phyloP scores from a whole-genome alignment of 805 yeast genomes.

The Candida dendrica region DNA sequence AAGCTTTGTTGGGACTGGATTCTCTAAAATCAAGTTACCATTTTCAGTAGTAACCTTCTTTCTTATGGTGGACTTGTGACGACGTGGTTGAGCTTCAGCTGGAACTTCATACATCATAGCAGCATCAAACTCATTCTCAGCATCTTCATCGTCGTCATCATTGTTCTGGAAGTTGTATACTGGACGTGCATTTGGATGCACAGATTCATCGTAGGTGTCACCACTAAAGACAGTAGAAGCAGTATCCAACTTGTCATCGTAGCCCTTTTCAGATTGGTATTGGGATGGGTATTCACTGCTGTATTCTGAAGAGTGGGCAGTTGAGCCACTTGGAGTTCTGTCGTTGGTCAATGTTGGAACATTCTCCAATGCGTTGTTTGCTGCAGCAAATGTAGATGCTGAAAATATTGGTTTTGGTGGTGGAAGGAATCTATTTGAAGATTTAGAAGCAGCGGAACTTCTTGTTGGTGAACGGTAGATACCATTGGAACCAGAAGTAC shows the following conservation, averaged over 20 bases:
- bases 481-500: conserved; percentile 4
- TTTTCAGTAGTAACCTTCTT: conserved; percentile 70
- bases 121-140: conserved; percentile 32
- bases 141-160: conserved; percentile 8
- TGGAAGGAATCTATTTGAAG: conserved; percentile 40
- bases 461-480: conserved; percentile 33
- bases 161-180: conserved; percentile 3
- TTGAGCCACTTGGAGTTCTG: conserved; percentile 26
- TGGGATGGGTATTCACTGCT: conserved; percentile 10
- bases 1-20: conserved; percentile 88
- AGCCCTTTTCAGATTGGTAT: conserved; percentile 11
- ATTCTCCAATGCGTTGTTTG: conserved; percentile 21
- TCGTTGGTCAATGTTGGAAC: conserved; percentile 16
- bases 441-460: conserved; percentile 19
- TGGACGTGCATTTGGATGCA: background rate
- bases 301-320: conserved; percentile 3
- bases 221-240: conserved; percentile 17
- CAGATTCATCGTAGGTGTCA: conserved; percentile 33
- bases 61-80: conserved; percentile 61
- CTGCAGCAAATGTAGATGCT: conserved; percentile 57
- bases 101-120: conserved; percentile 37
- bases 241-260: conserved; percentile 14
- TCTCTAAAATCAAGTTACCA: conserved; percentile 84
- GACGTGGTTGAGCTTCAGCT: conserved; percentile 37
- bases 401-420: conserved; percentile 64